A percentile compares a stretch with the other conserved stretches of the same genome.
Conservation (phyloP, 306 rosid genomes). For the Fagus crenata region DNA sequence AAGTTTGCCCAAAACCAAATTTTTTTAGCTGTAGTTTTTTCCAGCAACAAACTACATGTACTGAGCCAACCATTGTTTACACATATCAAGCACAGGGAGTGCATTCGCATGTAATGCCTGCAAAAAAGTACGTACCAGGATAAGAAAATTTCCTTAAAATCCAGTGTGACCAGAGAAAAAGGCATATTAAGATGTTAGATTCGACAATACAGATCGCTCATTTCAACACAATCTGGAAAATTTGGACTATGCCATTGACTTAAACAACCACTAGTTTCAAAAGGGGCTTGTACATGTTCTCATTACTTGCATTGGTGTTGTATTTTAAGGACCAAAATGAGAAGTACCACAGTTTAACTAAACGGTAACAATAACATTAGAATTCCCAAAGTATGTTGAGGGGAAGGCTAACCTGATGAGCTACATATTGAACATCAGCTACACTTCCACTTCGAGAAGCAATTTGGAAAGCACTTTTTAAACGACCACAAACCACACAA, state of each 20-base stretch:
- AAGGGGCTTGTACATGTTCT: not conserved
- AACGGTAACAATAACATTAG: not conserved
- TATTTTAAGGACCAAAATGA: not conserved
- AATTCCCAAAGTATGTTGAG: constrained; percentile 17
- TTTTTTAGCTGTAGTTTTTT: constrained; percentile 8
- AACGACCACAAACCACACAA: constrained; percentile 98
- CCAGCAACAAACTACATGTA: constrained; percentile 60
- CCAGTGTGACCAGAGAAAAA: not conserved
- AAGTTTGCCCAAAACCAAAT: constrained; percentile 20
- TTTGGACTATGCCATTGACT: not conserved
- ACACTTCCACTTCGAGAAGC: constrained; percentile 99
- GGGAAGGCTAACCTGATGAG: constrained; percentile 78
- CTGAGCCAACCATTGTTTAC: constrained; percentile 99
- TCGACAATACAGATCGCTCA: not conserved
- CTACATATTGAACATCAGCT: constrained; percentile 98
- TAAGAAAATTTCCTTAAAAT: constrained; percentile 19
- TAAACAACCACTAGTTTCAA: constrained; percentile 1
- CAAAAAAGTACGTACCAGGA: constrained; percentile 34
- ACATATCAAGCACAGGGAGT: constrained; percentile 97
- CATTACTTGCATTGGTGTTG: not conserved
- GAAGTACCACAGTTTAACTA: not conserved
- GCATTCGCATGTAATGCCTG: constrained; percentile 98
- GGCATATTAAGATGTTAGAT: not conserved
- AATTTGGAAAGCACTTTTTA: constrained; percentile 97
- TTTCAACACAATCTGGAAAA: not conserved